Evolutionary conservation across 495 filamentous ascomycete species (phyloP).

Genomic region (Parathielavia appendiculata): DNA sequence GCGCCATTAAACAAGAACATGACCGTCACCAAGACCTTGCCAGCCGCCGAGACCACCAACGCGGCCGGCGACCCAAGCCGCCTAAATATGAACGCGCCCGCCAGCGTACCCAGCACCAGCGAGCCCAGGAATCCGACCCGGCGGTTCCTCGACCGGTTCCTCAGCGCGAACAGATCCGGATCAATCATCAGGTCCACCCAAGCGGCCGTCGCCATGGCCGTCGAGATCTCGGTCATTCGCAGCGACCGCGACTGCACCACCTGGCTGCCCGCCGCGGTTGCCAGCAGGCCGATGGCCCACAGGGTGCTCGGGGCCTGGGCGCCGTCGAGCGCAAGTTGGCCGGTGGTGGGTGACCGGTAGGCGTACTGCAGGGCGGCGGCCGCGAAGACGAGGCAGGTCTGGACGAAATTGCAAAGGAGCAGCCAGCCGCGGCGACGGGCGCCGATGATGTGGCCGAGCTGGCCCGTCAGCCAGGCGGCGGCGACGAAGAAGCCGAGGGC

Average conservation of each 20-base stretch:
- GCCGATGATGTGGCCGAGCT: slow-evolving; percentile 50
- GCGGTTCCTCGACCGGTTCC: slow-evolving; percentile 50
- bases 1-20: slow-evolving; percentile 43
- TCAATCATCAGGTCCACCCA: slow-evolving; percentile 59
- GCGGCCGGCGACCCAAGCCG: slow-evolving; percentile 39
- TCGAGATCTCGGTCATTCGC: slow-evolving; percentile 57
- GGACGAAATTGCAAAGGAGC: slow-evolving; percentile 46
- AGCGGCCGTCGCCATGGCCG: slow-evolving; percentile 63
- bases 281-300: slow-evolving; percentile 46
- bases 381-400: slow-evolving; percentile 50
- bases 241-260: slow-evolving; percentile 53
- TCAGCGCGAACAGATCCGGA: slow-evolving; percentile 35
- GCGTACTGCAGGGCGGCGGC: slow-evolving; percentile 47
- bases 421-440: slow-evolving; percentile 49
- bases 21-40: slow-evolving; percentile 42
- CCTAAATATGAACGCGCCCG: slow-evolving; percentile 47
- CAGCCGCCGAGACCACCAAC: slow-evolving; percentile 39
- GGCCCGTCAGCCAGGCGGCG: slow-evolving; percentile 50
- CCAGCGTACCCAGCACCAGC: slow-evolving; percentile 49
- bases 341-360: slow-evolving; percentile 18
- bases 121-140: slow-evolving; percentile 47
- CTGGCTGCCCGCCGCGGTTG: slow-evolving; percentile 53
- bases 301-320: slow-evolving; percentile 28
- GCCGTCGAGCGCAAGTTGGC: slow-evolving; percentile 27
- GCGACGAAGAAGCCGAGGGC: slow-evolving; percentile 53